phyloP scores from a whole-genome alignment of 129 eudicot species.

The Artemisia annua region DNA sequence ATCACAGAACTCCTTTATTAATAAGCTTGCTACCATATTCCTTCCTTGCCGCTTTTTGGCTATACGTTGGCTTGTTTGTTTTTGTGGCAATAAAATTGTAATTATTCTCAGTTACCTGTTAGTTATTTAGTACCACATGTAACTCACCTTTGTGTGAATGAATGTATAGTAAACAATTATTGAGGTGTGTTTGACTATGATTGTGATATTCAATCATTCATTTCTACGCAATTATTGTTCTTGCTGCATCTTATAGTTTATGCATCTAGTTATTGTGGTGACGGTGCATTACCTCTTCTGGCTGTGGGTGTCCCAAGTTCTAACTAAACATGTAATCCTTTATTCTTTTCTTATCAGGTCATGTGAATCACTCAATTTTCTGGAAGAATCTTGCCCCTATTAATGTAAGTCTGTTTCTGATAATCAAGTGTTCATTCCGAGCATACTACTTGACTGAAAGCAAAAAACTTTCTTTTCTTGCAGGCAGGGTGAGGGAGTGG shows the following conservation, averaged over 20 bases:
- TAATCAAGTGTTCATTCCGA: neutral
- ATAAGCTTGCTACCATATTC: neutral
- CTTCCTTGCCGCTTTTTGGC: neutral
- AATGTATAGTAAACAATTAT: neutral
- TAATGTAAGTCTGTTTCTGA: constrained; percentile 37
- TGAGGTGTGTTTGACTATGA: neutral
- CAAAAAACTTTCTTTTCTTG: neutral
- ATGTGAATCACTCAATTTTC: constrained; percentile 49
- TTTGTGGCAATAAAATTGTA: neutral
- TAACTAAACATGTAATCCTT: neutral
- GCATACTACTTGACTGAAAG: constrained; percentile 17
- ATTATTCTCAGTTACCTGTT: neutral
- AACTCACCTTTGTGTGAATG: neutral
- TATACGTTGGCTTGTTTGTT: neutral
- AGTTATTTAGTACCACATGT: neutral
- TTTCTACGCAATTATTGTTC: neutral
- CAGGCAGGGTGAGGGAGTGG: constrained; percentile 99
- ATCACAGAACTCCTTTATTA: no score
- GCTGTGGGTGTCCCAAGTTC: no score
- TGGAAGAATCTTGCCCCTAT: constrained; percentile 42
- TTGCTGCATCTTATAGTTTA: constrained; percentile 2
- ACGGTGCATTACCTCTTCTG: neutral
- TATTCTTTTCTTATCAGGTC: constrained; percentile 54
- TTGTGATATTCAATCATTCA: no score
- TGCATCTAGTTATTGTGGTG: neutral